Base-by-base conservation (phyloP, 2,329 filamentous ascomycete genomes). In the Lasiodiplodia theobromae region DNA sequence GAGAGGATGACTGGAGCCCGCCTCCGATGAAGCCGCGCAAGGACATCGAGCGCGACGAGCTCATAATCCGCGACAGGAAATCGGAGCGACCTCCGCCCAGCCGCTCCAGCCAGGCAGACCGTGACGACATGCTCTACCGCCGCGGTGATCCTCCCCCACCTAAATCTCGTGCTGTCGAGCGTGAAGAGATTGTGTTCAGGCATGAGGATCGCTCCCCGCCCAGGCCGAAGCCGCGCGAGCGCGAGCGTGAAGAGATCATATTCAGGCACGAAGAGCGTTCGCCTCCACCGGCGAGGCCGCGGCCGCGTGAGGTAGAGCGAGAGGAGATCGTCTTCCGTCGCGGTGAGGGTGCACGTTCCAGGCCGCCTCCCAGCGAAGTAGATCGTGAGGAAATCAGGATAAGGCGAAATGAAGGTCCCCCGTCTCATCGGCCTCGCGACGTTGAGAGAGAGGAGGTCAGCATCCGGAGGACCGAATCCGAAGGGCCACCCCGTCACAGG, bases 321-420 rank as follows among this genome's bases (percentile, higher is more conserved):
- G 78, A 81, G 25, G 79, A 82, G 51, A 83, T 83, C 68, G 76
- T 78, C 66, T 82, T 83, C 72, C 79, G 82, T 58, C 78, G 79
- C 68, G 80, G 80, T 56, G 78, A 82, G 70, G 79, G 82, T 21
- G 70, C 75, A 52, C 31, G 70, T 63, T 73, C 71, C 11, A 73
- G 76, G 44, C 74, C 74, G 31, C 73, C 77, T 38, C 75, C 77
- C 14, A 77, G 77, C 70, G 77, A 79, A 67, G 75, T 76, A 57
- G 77, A 79, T 38, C 74, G 77, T 37, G 84, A 86, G 67, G 83
- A 86, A 70, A 81, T 86, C 68, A 80, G 82, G 69, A 84, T 86
- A 76, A 74, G 82, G 66, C 76, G 80, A 23, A 78, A 77, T 37
- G 80, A 80, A 68, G 75, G 77, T 31, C 71, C 71, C 18, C 67